Evolutionary conservation across 352 stramenopile species (phyloP), one percentile per base, ranked within the genome.

Genomic region (Globisporangium heterothallicum): DNA sequence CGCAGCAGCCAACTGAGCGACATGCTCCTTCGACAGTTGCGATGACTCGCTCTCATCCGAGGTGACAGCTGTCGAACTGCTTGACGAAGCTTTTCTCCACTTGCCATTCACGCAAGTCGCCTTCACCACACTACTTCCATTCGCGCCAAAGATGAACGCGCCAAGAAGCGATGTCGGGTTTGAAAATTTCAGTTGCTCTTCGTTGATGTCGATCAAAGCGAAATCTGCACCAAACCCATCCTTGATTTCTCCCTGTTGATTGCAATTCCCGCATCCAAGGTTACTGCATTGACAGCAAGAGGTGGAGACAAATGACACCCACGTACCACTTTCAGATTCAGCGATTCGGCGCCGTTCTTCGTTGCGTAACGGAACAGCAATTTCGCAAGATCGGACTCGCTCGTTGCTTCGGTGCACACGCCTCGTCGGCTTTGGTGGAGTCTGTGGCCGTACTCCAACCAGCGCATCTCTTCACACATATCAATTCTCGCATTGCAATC

Each of bases 391-490:
- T 89, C 76, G 1, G 66, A 75, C 29, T 86, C 74, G 13, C 44
- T 59, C 2, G 72, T 76, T 7, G 74, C 52, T 22, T 87, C 72
- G 0, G 69, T 79, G 63, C 70, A 83, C 13, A 90, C 76, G 34
- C 79, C 79, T 29, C 79, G 72, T 29, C 70, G 74, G 43, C 76
- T 86, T 29, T 86, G 62, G 24, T 79, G 68, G 1, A 90, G 67
- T 10, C 79, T 68, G 52, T 90, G 79, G 0, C 74, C 74, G 43
- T 90, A 90, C 52, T 90, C 79, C 8, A 90, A 53, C 79, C 79
- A 90, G 6, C 76, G 79, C 79, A 90, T 90, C 48, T 90, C 79
- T 59, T 90, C 79, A 21, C 74, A 85, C 79, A 90, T 90, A 55
- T 90, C 79, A 35, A 90, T 83, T 35, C 79, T 71, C 12, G 79